These are phyloP conservation scores for Alternaria atra DNA, from an alignment of 2,329 filamentous ascomycete genomes.

Conservation along the genomic window DNA sequence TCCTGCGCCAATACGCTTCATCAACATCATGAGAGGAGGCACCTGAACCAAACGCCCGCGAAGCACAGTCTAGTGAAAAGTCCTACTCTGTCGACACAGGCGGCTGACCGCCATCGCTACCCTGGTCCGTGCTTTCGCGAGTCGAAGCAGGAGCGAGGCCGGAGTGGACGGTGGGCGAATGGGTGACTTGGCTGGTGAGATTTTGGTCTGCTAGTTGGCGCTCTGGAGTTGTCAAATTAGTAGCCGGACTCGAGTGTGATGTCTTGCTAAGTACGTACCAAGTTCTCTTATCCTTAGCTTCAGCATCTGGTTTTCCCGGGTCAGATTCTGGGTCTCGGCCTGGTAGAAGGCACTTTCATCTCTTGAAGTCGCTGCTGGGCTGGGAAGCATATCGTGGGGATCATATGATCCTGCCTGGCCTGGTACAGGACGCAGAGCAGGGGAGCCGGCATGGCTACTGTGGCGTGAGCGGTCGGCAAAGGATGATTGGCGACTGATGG, in stretches of 20 bases:
- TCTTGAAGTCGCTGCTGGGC: slow-evolving; percentile 54
- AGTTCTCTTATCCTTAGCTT: slow-evolving; percentile 77
- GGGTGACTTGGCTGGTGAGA: slow-evolving; percentile 41
- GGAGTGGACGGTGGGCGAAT: slow-evolving; percentile 41
- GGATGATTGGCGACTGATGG: slow-evolving; percentile 57
- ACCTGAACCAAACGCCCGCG: slow-evolving; percentile 2
- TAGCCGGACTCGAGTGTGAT: not conserved
- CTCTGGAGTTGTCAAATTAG: slow-evolving; percentile 34
- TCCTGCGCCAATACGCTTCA: slow-evolving; percentile 6
- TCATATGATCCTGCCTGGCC: slow-evolving; percentile 47
- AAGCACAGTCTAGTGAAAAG: slow-evolving; percentile 2
- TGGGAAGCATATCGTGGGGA: slow-evolving; percentile 70
- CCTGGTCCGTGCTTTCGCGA: slow-evolving; percentile 20
- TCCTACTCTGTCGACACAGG: slow-evolving; percentile 11
- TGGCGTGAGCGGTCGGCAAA: slow-evolving; percentile 48
- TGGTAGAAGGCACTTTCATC: slow-evolving; percentile 84
- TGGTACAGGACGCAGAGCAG: slow-evolving; percentile 63
- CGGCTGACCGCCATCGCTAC: slow-evolving; percentile 1
- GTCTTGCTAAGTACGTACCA: slow-evolving; percentile 56
- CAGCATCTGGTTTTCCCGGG: slow-evolving; percentile 84
- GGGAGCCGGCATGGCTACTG: slow-evolving; percentile 54
- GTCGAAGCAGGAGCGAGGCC: slow-evolving; percentile 36
- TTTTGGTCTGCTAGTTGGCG: slow-evolving; percentile 47
- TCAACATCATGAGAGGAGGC: slow-evolving; percentile 1
- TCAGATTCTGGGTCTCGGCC: slow-evolving; percentile 80